phyloP scores from a whole-genome alignment of 495 filamentous ascomycete genomes.

The Tuber brumale region DNA sequence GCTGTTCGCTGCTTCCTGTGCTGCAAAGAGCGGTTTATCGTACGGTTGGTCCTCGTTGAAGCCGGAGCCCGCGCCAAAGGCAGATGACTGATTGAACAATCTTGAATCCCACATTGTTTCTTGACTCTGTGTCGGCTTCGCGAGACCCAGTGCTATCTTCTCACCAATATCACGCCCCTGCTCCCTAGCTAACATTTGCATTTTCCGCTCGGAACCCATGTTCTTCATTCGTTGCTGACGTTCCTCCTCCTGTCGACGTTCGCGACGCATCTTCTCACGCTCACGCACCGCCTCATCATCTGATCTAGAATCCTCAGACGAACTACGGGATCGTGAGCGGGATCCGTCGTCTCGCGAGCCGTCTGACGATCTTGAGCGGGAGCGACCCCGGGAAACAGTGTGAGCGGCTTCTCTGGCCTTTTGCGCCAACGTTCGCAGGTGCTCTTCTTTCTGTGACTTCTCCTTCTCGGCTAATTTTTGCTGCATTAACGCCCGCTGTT shows the following conservation, averaged over 20 bases:
- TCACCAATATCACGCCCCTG: conserved; percentile 97
- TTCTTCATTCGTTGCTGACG: conserved; percentile 85
- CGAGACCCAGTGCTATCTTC: conserved; percentile 90
- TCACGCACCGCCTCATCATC: conserved; percentile 66
- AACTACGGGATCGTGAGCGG: conserved; percentile 43
- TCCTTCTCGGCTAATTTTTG: conserved; percentile 96
- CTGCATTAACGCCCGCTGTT: conserved; percentile 88
- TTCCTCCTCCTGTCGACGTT: conserved; percentile 74
- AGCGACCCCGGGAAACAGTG: conserved; percentile 51
- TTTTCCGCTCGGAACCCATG: conserved; percentile 86
- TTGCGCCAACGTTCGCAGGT: conserved; percentile 80
- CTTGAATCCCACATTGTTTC: conserved; percentile 96
- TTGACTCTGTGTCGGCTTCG: conserved; percentile 81
- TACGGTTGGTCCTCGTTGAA: conserved; percentile 98
- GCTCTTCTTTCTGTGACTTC: conserved; percentile 85
- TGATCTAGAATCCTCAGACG: conserved; percentile 51
- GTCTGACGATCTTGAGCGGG: conserved; percentile 46
- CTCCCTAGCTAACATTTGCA: conserved; percentile 87
- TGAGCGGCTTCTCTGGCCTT: conserved; percentile 76
- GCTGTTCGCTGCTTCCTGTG: conserved; percentile 88
- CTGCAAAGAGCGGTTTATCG: conserved; percentile 94
- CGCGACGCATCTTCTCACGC: conserved; percentile 67
- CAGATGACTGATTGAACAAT: conserved; percentile 87
- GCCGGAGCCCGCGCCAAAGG: conserved; percentile 63
- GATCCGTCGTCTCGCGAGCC: conserved; percentile 44